Percentiles rank a stretch among this genome's conserved stretches.
Evolutionary conservation across 768 basidiomycete species (phyloP).

Genomic region (Rhizopogon sp.): DNA sequence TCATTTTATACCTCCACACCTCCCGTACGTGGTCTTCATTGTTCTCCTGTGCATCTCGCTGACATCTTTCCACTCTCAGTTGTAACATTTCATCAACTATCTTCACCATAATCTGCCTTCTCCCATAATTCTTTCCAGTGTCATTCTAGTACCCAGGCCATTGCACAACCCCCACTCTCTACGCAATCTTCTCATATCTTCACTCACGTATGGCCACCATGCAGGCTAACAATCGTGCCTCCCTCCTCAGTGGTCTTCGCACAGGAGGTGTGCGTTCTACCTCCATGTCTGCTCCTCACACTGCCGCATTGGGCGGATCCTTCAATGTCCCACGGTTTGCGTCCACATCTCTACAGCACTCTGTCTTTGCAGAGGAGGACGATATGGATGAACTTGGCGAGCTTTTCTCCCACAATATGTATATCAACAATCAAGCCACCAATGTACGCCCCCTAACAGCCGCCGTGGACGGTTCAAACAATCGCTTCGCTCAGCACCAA

Average conservation of each 20-base stretch:
- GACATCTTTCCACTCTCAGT: constrained; percentile 1
- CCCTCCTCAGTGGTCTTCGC: constrained; percentile 83
- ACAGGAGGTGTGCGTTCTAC: constrained; percentile 86
- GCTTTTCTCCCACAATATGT: constrained; percentile 47
- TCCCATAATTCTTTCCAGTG: constrained; percentile 21
- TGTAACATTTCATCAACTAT: constrained; percentile 14
- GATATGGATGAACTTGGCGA: constrained; percentile 61
- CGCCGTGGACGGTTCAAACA: constrained; percentile 63
- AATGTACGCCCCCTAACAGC: constrained; percentile 54
- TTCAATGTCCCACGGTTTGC: constrained; percentile 62
- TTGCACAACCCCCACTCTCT: constrained; percentile 5
- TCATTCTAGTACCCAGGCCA: constrained; percentile 7
- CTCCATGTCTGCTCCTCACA: constrained; percentile 56
- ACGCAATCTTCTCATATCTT: constrained; percentile 10
- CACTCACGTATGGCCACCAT: constrained; percentile 36
- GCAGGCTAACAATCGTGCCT: constrained; percentile 60
- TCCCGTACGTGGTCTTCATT: background rate
- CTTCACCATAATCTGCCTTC: constrained; percentile 23
- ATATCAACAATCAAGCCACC: constrained; percentile 41
- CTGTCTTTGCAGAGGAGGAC: constrained; percentile 43
- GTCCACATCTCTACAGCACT: constrained; percentile 35
- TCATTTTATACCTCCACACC: constrained; percentile 12
- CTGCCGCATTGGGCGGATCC: constrained; percentile 55
- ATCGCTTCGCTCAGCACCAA: constrained; percentile 63
- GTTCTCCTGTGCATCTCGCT: background rate